phyloP scores from a whole-genome alignment of 768 basidiomycete genomes.

The Lanmaoa rubissima region DNA sequence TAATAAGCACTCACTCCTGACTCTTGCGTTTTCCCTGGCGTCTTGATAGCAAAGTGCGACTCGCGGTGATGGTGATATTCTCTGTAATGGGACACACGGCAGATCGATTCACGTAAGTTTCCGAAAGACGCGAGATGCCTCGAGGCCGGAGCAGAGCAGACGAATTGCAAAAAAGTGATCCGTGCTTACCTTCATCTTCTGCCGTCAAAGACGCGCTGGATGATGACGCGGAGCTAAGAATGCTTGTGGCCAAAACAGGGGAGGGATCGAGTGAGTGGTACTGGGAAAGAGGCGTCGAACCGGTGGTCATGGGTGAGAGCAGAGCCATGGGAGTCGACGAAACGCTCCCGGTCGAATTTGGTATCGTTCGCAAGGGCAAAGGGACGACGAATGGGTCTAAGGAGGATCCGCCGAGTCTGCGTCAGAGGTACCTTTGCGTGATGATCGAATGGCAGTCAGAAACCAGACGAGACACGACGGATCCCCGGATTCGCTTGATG shows the following conservation, averaged over 20 bases:
- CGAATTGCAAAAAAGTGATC: slow-evolving; percentile 17
- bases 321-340: slow-evolving; percentile 19
- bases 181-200: slow-evolving; percentile 62
- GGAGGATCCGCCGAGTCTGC: slow-evolving; percentile 57
- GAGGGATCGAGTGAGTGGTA: slow-evolving; percentile 35
- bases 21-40: slow-evolving; percentile 55
- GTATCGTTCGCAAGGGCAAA: slow-evolving; percentile 6
- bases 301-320: slow-evolving; percentile 24
- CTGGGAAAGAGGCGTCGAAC: slow-evolving; percentile 32
- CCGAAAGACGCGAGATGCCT: slow-evolving; percentile 27
- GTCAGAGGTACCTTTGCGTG: slow-evolving; percentile 40
- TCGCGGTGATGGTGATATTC: slow-evolving; percentile 68
- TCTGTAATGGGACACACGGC: slow-evolving; percentile 44
- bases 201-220: slow-evolving; percentile 53
- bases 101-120: slow-evolving; percentile 35
- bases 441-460: slow-evolving; percentile 37
- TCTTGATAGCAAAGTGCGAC: slow-evolving; percentile 41
- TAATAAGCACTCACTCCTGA: slow-evolving; percentile 57
- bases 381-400: slow-evolving; percentile 3
- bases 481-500: slow-evolving; percentile 35
- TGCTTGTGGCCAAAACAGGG: slow-evolving; percentile 18
- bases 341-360: not conserved
- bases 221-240: slow-evolving; percentile 35
- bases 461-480: slow-evolving; percentile 48
- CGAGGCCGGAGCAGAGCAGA: slow-evolving; percentile 15